Evolutionary conservation across 1,284 basidiomycete species (phyloP).

Genomic region (Leucoagaricus sp.): DNA sequence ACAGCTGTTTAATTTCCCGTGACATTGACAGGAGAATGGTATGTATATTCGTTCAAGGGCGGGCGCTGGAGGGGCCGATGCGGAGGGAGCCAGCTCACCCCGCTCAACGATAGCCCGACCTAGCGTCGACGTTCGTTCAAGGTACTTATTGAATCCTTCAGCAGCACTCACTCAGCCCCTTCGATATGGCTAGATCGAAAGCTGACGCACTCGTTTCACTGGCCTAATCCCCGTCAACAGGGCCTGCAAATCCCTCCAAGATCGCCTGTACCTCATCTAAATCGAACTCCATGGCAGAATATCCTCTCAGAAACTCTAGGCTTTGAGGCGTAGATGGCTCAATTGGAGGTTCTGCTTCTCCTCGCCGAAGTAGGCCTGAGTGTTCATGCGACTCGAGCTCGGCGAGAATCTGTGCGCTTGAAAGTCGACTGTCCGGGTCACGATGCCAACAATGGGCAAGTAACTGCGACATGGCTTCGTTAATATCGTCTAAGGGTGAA

Average conservation of each 20-base stretch:
- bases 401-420: not conserved
- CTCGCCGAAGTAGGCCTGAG: not conserved
- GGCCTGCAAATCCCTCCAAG: not conserved
- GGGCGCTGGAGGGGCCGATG: too few species aligned
- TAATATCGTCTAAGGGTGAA: not conserved
- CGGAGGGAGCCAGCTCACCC: too few species aligned
- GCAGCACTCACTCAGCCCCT: too few species aligned
- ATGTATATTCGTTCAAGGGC: too few species aligned
- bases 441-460: not conserved
- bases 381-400: not conserved
- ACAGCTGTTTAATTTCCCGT: too few species aligned
- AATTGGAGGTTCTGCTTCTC: not conserved
- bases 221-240: too few species aligned
- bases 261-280: not conserved
- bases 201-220: too few species aligned
- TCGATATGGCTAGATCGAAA: too few species aligned
- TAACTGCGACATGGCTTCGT: not conserved
- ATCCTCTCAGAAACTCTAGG: constrained; percentile 15
- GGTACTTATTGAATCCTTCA: too few species aligned
- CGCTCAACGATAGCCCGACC: too few species aligned
- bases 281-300: not conserved
- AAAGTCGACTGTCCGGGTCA: not conserved
- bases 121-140: too few species aligned
- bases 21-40: too few species aligned
- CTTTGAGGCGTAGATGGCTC: constrained; percentile 16